These are phyloP conservation scores for Solanum hybrid DNA, from an alignment of 305 asterid species.

Conservation along the genomic window DNA sequence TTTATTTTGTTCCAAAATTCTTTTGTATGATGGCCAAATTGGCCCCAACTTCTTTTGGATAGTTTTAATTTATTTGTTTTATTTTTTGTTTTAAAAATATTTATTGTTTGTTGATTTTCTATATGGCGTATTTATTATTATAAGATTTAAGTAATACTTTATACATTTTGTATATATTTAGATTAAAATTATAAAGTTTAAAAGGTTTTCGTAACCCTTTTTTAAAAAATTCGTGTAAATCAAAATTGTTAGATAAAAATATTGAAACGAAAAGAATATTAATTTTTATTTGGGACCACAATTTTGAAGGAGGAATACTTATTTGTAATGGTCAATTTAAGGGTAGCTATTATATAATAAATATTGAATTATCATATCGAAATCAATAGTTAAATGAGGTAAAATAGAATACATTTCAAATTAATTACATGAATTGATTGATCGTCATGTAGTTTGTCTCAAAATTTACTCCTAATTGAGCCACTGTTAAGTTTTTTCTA, in stretches of 20 bases:
- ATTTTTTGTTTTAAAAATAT: background rate
- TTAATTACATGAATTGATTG: background rate
- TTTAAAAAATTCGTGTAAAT: no score
- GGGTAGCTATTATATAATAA: background rate
- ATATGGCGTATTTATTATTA: background rate
- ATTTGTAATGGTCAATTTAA: background rate
- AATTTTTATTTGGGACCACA: background rate
- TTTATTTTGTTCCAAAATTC: background rate
- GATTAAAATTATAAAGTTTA: background rate
- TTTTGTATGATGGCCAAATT: background rate
- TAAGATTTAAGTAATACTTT: background rate
- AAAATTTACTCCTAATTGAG: background rate
- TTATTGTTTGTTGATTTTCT: background rate
- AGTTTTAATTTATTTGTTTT: background rate
- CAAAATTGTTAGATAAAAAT: no score
- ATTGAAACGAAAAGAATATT: background rate
- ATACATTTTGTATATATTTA: background rate
- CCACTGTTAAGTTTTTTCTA: background rate
- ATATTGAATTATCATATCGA: background rate
- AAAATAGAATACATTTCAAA: background rate
- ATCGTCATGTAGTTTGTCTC: background rate
- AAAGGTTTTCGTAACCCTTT: no score
- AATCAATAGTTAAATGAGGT: background rate
- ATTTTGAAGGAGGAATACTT: background rate
- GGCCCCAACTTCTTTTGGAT: background rate